These are phyloP conservation scores for Lotmaria passim DNA, from an alignment of 208 protist species.

Conservation along the genomic window DNA sequence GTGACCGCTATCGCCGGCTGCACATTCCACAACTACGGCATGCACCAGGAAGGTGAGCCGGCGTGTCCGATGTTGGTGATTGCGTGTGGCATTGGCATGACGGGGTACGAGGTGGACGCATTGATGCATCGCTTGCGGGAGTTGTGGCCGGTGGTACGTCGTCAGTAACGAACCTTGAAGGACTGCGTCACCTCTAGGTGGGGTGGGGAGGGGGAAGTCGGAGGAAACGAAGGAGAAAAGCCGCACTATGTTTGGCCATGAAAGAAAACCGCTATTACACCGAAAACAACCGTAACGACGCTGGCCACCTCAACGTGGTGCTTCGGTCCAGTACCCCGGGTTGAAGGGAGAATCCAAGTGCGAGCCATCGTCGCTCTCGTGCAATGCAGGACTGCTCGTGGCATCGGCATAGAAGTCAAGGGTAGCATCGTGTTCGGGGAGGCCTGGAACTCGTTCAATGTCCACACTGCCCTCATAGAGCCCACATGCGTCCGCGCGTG, in stretches of 20 bases:
- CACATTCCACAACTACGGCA: constrained; percentile 67
- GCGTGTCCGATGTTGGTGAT: constrained; percentile 65
- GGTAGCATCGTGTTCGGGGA: too few relatives aligned
- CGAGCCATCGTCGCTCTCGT: too few relatives aligned
- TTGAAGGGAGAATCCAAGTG: too few relatives aligned
- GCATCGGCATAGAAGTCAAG: too few relatives aligned
- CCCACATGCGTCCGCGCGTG: too few relatives aligned
- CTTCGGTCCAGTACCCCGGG: too few relatives aligned
- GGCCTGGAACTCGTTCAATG: too few relatives aligned
- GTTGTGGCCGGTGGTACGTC: constrained; percentile 42
- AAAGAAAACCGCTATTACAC: neutral
- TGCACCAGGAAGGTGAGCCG: constrained; percentile 46
- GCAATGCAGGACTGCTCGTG: too few relatives aligned
- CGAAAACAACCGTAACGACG: too few relatives aligned
- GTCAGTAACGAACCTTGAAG: neutral
- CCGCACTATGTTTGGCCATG: neutral
- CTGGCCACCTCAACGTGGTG: too few relatives aligned
- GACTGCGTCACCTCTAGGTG: neutral
- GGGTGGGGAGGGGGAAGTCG: neutral
- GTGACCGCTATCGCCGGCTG: constrained; percentile 47
- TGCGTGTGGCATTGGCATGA: constrained; percentile 77
- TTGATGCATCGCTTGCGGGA: constrained; percentile 50
- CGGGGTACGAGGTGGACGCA: constrained; percentile 36
- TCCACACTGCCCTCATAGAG: too few relatives aligned
- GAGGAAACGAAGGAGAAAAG: neutral